Evolutionary conservation across 164 flowering plant species (phyloP), one percentile per base, ranked within the genome.

Genomic region (Vitis rupestris): DNA sequence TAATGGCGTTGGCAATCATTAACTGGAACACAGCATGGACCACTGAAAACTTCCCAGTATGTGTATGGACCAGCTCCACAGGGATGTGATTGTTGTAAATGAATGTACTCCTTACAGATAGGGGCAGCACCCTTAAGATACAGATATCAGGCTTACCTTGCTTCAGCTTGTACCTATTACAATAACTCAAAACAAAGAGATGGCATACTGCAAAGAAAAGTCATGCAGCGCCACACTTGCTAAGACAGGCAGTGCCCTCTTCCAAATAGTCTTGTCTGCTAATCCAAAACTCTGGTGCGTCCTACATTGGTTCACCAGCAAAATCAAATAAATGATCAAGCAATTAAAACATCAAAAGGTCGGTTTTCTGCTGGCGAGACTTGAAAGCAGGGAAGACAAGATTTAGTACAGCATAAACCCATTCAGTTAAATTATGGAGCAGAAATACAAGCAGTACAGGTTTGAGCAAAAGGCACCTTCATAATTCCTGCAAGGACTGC

Each of bases 261-360:
- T 96, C 98, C 78, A 82, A 72, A 76, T 93, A 93, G 77, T 96
- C 98, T 72, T 96, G 84, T 78, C 88, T 86, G 73, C 78, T 87
- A 50, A 96, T 96, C 98, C 99, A 96, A 77, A 91, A 93, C 68
- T 93, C 99, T 5, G 98, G 99, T 65, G 98, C 94, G 82, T 92
- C 98, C 99, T 93, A 88, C 82, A 80, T 10, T 23, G 16, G 10
- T 57, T 57, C 59, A 55, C 53, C 49, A 55, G 64, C 37, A 63
- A 8, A 51, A 60, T 37, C 11, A 60, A 50, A 48, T 50, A 37
- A 37, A 37, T 37, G 44, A 37, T 37, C 44, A 37, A 37, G 44
- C 44, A 37, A 37, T 37, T 1, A 55, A 30, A 62, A 17, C 19
- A 37, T 63, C 12, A 13, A 55, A n/a, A 37, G 8, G 1, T 15